Percentiles rank a stretch among this genome's conserved stretches.
phyloP scores from a whole-genome alignment of 2,329 filamentous ascomycete genomes.

The Cordyceps cicadae region DNA sequence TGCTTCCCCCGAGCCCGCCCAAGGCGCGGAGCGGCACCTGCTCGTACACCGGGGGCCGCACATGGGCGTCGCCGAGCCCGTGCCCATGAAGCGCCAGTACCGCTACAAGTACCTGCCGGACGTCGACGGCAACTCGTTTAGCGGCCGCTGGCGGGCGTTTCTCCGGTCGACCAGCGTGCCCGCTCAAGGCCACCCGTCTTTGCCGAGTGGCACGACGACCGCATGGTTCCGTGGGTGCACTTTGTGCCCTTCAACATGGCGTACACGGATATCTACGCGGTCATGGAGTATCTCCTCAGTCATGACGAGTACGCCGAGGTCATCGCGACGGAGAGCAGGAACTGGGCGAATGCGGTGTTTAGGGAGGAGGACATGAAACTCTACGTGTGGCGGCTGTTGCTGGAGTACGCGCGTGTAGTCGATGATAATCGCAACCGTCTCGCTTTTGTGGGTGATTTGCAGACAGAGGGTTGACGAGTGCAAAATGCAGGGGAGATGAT shows the following conservation, averaged over 20 bases:
- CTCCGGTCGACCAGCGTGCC: neutral
- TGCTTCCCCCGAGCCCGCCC: conserved; percentile 10
- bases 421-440: conserved; percentile 23
- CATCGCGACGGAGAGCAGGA: conserved; percentile 42
- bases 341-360: conserved; percentile 45
- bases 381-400: conserved; percentile 43
- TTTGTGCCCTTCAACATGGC: conserved; percentile 54
- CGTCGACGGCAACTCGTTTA: conserved; percentile 38
- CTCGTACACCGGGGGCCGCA: neutral
- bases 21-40: neutral
- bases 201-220: conserved; percentile 35
- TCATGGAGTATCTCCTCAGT: conserved; percentile 43
- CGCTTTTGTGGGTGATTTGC: conserved; percentile 22
- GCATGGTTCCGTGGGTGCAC: conserved; percentile 53
- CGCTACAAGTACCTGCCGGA: conserved; percentile 35
- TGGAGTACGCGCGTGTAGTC: conserved; percentile 35
- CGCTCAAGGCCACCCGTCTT: neutral
- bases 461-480: too few relatives aligned
- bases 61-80: conserved; percentile 12
- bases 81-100: conserved; percentile 29
- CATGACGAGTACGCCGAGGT: conserved; percentile 36
- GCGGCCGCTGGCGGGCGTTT: conserved; percentile 18
- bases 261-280: conserved; percentile 48
- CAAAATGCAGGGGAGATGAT: too few relatives aligned
- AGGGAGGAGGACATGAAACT: conserved; percentile 48